Evolutionary conservation across 2,329 filamentous ascomycete genomes (phyloP).

Genomic region (Cadophora luteo-olivacea): DNA sequence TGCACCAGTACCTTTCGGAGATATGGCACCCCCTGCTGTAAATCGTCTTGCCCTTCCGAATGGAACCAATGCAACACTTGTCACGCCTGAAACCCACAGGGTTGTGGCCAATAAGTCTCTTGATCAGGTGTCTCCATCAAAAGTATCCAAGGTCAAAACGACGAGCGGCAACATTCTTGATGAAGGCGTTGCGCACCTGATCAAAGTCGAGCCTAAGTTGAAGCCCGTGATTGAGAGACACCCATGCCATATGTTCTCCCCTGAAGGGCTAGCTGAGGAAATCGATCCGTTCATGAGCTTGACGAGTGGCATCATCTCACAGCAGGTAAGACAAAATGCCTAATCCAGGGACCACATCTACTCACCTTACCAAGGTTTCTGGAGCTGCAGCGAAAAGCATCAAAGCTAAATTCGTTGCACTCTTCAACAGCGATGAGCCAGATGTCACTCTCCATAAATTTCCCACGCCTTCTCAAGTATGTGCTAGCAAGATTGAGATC

Average conservation of each 20-base stretch:
- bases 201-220: conserved; percentile 75
- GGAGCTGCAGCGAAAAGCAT: conserved; percentile 91
- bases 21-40: conserved; percentile 40
- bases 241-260: conserved; percentile 79
- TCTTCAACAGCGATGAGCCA: conserved; percentile 63
- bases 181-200: conserved; percentile 76
- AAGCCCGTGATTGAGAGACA: conserved; percentile 75
- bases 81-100: conserved; percentile 74
- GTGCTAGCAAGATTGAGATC: conserved; percentile 63
- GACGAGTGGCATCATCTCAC: conserved; percentile 87
- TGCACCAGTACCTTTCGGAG: conserved; percentile 49
- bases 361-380: conserved; percentile 63
- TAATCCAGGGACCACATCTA: not conserved
- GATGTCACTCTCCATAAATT: conserved; percentile 55
- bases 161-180: conserved; percentile 78
- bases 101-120: conserved; percentile 60
- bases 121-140: conserved; percentile 64
- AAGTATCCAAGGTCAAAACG: conserved; percentile 34
- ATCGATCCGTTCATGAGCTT: conserved; percentile 89
- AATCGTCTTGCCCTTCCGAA: conserved; percentile 67
- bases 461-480: conserved; percentile 78
- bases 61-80: conserved; percentile 70
- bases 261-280: conserved; percentile 80
- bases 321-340: conserved; percentile 62
- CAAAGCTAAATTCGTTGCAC: conserved; percentile 79